Conservation (phyloP, 208 protist species). For the Crithidia fasciculata region DNA sequence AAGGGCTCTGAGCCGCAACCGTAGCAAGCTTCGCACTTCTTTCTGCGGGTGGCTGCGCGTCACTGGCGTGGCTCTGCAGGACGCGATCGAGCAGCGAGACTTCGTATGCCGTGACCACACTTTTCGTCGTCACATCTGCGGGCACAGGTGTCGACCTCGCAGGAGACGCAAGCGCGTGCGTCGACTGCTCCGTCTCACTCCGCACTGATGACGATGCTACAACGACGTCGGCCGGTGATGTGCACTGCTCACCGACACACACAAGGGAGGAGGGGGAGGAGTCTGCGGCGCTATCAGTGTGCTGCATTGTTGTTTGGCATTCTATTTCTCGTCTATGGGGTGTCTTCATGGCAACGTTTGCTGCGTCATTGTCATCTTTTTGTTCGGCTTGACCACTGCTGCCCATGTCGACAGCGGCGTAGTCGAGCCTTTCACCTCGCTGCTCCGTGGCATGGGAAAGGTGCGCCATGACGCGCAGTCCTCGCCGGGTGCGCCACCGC, state of each 20-base stretch:
- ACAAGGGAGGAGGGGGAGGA: too few relatives aligned
- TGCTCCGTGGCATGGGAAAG: conserved; percentile 22
- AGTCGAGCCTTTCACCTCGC: neutral
- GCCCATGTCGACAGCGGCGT: neutral
- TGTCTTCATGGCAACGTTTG: too few relatives aligned
- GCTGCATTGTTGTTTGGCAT: too few relatives aligned
- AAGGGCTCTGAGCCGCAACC: too few relatives aligned
- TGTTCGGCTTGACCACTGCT: neutral
- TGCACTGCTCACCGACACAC: too few relatives aligned
- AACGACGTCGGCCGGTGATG: too few relatives aligned
- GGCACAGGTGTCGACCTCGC: neutral
- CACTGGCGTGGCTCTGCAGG: neutral
- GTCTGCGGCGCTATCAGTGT: too few relatives aligned
- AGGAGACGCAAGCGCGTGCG: neutral
- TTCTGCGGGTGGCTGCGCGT: neutral
- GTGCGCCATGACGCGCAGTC: conserved; percentile 44
- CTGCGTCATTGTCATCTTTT: too few relatives aligned
- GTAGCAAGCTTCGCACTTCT: neutral
- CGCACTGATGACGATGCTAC: neutral
- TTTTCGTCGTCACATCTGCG: neutral
- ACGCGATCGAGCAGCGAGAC: conserved; percentile 8
- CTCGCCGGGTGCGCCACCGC: conserved; percentile 61
- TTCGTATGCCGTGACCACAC: neutral
- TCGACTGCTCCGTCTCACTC: neutral
- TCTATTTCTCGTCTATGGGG: too few relatives aligned